Base-by-base conservation (phyloP, 768 basidiomycete genomes). In the Podaxis sp. region DNA sequence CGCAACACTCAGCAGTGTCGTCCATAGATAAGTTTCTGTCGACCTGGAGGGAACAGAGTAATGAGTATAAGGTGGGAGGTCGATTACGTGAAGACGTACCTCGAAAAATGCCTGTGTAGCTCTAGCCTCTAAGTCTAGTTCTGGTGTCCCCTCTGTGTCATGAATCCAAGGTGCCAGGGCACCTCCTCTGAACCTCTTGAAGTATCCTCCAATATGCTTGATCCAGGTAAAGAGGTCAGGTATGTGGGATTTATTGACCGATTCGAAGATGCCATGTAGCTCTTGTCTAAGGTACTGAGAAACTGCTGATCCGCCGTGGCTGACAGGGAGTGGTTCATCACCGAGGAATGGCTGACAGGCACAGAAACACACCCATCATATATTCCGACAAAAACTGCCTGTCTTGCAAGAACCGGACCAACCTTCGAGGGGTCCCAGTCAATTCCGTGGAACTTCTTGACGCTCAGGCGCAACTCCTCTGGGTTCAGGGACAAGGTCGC, bases 221-320 rank as follows among this genome's bases (percentile, higher is more conserved):
- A 88, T 82, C 87, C 90, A 93, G 9, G 78, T 79, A 65, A 85
- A 89, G 21, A 93, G 74, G 32, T 91, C 90, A 4, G 90, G 88
- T 28, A 95, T 86, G 25, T 84, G 79, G 1, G 79, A 71, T 68
- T 89, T 89, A 67, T 90, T 68, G 5, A 85, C 91, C 4, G 85
- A 85, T 72, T 96, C 93, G 62, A 96, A 89, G 55, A 94, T 75
- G 1, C 87, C 86, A 66, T 95, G 93, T 10, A 96, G 74, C 70
- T 96, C 89, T 64, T 95, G 88, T 18, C 89, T 86, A 32, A 95
- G 78, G 71, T 87, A 95, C 62, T 91, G 86, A 2, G 94, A 89
- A 16, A 95, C 93, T 9, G 88, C 88, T n/a, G 88, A 88, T 7
- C 95, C 95, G 5, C 95, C 95, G 68, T 97, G 95, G 6, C 92